phyloP scores from a whole-genome alignment of 208 protist species.

The Crithidia thermophila region DNA sequence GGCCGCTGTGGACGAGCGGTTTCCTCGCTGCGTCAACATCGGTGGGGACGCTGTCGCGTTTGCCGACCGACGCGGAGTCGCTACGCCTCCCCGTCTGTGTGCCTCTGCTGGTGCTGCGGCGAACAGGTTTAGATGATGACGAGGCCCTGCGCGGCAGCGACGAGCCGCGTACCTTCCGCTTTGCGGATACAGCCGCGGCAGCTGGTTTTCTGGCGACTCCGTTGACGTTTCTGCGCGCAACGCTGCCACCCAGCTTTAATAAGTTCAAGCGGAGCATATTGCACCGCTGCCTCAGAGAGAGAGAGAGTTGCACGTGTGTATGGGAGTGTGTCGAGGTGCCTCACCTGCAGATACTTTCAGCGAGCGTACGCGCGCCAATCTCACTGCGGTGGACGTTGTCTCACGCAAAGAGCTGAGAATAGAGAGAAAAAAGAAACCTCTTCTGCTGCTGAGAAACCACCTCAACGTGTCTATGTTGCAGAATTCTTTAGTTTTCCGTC shows the following conservation, averaged over 20 bases:
- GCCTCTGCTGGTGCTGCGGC: neutral
- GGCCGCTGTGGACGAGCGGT: too few species aligned
- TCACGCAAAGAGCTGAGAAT: too few species aligned
- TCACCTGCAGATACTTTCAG: too few species aligned
- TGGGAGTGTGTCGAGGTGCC: too few species aligned
- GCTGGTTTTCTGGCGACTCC: neutral
- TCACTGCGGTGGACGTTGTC: too few species aligned
- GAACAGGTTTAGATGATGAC: neutral
- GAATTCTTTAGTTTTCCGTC: too few species aligned
- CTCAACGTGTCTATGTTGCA: too few species aligned
- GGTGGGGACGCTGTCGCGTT: neutral
- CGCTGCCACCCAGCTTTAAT: neutral
- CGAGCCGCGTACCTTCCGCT: neutral
- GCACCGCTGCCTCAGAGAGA: too few species aligned
- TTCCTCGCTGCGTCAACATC: neutral
- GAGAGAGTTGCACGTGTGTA: too few species aligned
- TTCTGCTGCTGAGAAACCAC: too few species aligned
- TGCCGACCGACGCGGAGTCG: neutral
- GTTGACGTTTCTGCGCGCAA: neutral
- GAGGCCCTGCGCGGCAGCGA: neutral
- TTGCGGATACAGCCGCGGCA: neutral
- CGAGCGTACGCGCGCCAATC: too few species aligned
- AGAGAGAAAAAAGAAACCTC: neutral
- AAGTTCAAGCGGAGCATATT: slow-evolving; percentile 7
- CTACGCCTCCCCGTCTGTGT: neutral